Evolutionary conservation across 192 early-diverging fungal genomes (phyloP).

Genomic region (Spizellomyces sp.): DNA sequence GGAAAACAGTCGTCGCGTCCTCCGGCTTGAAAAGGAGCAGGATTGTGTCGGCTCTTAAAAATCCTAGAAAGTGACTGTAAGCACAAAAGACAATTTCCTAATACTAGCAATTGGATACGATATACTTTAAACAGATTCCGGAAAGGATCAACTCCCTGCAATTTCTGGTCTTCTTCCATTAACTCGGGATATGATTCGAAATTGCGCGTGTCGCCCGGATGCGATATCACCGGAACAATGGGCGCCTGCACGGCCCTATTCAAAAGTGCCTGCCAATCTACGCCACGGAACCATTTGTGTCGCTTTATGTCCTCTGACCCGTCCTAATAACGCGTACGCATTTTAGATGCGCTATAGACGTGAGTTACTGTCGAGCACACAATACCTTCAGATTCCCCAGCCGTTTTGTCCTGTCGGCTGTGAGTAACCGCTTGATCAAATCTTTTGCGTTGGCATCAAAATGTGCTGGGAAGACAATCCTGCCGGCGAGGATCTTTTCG

Average conservation of each 20-base stretch:
- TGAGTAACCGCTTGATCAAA: conserved; percentile 88
- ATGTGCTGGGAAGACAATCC: conserved; percentile 85
- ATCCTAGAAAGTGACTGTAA: not conserved
- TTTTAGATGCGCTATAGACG: too few species aligned
- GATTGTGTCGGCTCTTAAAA: too few species aligned
- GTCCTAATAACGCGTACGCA: conserved; percentile 31
- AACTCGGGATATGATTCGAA: conserved; percentile 97
- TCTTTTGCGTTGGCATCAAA: conserved; percentile 85
- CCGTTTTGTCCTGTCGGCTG: conserved; percentile 87
- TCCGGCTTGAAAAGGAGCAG: too few species aligned
- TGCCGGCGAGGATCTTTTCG: conserved; percentile 95
- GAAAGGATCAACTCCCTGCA: conserved; percentile 67
- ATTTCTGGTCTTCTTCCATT: conserved; percentile 59
- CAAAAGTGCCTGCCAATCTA: conserved; percentile 89
- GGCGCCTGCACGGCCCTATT: conserved; percentile 78
- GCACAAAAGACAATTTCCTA: not conserved
- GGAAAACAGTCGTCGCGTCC: too few species aligned
- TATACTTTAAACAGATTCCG: conserved; percentile 66
- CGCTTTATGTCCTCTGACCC: conserved; percentile 90
- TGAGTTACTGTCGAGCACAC: too few species aligned
- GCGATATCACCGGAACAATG: conserved; percentile 84
- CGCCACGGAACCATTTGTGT: conserved; percentile 92
- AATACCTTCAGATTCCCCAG: conserved; percentile 83
- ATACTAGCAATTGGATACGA: not conserved
- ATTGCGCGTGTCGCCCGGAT: conserved; percentile 94